Conservation (phyloP, 1,284 basidiomycete genomes). For the Irpex lacteus region DNA sequence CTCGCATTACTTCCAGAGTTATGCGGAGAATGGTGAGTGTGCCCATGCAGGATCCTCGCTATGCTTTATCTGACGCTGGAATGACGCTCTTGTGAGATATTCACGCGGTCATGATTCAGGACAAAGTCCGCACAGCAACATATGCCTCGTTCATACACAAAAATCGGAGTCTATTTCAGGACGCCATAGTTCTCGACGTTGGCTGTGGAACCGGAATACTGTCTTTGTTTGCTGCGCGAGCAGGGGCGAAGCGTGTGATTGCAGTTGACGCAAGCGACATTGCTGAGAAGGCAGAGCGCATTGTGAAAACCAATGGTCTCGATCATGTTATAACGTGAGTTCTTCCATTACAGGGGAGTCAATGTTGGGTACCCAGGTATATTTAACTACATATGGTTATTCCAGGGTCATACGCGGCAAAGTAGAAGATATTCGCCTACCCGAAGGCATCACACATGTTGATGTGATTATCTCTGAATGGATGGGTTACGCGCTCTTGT, state of each 20-base stretch:
- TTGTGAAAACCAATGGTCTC: slow-evolving; percentile 80
- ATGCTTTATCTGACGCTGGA: neutral
- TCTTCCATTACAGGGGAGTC: neutral
- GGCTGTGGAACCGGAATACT: slow-evolving; percentile 95
- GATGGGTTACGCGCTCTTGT: slow-evolving; percentile 95
- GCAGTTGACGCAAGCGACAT: slow-evolving; percentile 93
- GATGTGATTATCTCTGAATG: slow-evolving; percentile 97
- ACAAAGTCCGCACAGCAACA: slow-evolving; percentile 89
- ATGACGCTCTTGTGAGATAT: slow-evolving; percentile 49
- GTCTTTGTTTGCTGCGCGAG: slow-evolving; percentile 88
- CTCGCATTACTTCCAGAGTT: slow-evolving; percentile 92
- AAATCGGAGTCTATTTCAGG: slow-evolving; percentile 83
- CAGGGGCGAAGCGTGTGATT: slow-evolving; percentile 91
- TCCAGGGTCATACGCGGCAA: slow-evolving; percentile 80
- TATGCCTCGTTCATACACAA: slow-evolving; percentile 91
- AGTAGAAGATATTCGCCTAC: slow-evolving; percentile 79
- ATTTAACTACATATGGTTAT: slow-evolving; percentile 1
- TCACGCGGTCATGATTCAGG: slow-evolving; percentile 79
- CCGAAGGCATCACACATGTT: slow-evolving; percentile 71
- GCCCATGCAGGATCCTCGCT: neutral
- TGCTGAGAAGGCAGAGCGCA: slow-evolving; percentile 78
- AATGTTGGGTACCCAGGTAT: neutral
- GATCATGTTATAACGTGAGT: slow-evolving; percentile 73
- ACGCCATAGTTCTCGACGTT: slow-evolving; percentile 90
- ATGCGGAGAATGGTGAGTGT: slow-evolving; percentile 81